phyloP scores from a whole-genome alignment of 2,329 filamentous ascomycete species.

The Trichoderma atrobrunneum region DNA sequence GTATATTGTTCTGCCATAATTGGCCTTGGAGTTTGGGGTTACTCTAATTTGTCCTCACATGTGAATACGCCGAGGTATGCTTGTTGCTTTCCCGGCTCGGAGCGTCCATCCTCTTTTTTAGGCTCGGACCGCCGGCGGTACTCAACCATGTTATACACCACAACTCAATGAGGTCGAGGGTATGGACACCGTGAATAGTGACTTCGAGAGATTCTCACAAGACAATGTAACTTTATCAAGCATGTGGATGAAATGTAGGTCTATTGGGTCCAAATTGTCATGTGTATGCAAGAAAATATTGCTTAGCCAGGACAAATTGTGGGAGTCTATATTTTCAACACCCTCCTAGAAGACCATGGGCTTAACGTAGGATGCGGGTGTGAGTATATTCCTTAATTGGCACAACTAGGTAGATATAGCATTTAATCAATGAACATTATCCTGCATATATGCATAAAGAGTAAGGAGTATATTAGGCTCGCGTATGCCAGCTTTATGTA shows the following conservation, averaged over 20 bases:
- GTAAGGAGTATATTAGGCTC: background rate
- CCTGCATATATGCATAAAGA: background rate
- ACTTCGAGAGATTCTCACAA: background rate
- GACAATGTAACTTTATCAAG: background rate
- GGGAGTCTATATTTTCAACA: background rate
- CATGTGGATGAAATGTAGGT: background rate
- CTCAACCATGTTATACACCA: background rate
- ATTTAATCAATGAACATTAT: background rate
- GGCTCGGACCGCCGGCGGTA: background rate
- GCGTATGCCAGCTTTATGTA: background rate
- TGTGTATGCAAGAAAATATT: background rate
- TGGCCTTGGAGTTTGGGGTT: background rate
- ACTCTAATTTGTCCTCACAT: too few relatives aligned
- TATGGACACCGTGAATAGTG: background rate
- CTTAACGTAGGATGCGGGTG: background rate
- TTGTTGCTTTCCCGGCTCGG: background rate
- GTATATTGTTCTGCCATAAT: background rate
- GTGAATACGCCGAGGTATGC: too few relatives aligned
- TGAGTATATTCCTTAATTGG: background rate
- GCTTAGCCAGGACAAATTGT: background rate
- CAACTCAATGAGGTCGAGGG: background rate
- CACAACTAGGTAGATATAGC: background rate
- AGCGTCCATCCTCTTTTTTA: background rate
- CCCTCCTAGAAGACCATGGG: background rate
- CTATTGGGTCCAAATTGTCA: too few relatives aligned